Base-by-base conservation (phyloP, 495 filamentous ascomycete genomes). In the Collariella sp. region DNA sequence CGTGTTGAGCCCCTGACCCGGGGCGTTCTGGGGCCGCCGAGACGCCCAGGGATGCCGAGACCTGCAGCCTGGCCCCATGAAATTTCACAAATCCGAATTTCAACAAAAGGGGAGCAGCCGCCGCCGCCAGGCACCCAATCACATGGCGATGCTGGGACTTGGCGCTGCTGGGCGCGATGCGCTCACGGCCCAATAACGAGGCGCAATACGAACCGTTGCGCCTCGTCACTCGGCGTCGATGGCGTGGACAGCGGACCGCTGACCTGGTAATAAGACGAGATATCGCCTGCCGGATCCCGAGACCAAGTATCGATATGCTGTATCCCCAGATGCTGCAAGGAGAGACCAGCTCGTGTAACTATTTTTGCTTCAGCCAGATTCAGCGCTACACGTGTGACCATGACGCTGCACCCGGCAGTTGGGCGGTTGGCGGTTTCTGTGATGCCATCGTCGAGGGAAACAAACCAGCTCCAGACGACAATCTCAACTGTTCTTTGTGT, bases 1-100 rank as follows among this genome's bases (percentile, higher is more conserved):
- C 54, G 54, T 56, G 55, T 58, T 58, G 50, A 18, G 31, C 12
- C 46, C 33, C 34, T 15, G 11, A 19, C 43, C 45, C 45, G 29
- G 46, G 18, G 19, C 19, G 19, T 7, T 43, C 50, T 34, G 50
- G 40, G 50, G 39, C 19, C 26, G 26, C 50, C 50, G 41, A 40
- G 38, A 22, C 16, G 40, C 19, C 31, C 39, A 36, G 50, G 31
- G n/a, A 10, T 2, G 7, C 24, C 13, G 13, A 12, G 11, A 11
- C 48, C 48, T 41, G 48, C 36, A 41, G 36, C 36, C 23, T 50
- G 15, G 23, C 26, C 22, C 11, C 11, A 50, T 7, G 13, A 38
- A 26, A 38, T 5, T 34, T 20, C 2, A 15, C 18, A 18, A 15
- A 19, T 4, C 15, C 42, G 42, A 54, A 40, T 36, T 38, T 48